Evolutionary conservation across 805 yeast genomes (phyloP).

Genomic region (Starmera caribaea): DNA sequence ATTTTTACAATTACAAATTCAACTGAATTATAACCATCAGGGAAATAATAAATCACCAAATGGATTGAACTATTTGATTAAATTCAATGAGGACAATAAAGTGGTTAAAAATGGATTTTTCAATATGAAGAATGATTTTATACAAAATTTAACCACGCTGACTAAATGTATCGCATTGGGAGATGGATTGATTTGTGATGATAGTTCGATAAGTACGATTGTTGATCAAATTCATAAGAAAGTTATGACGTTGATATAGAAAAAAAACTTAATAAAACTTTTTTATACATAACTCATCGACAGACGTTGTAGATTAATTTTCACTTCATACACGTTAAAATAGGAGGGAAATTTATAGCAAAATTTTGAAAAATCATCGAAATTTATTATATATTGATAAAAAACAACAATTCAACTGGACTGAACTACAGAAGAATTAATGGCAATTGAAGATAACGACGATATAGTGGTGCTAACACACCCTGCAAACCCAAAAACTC

Average conservation of each 20-base stretch:
- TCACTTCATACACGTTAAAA: no score
- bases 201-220: neutral
- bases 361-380: no score
- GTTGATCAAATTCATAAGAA: neutral
- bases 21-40: neutral
- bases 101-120: neutral
- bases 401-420: no score
- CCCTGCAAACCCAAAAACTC: conserved; percentile 40
- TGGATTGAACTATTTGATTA: neutral
- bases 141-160: neutral
- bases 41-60: no score
- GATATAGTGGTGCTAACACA: conserved; percentile 51
- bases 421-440: conserved; percentile 16
- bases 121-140: neutral
- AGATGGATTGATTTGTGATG: conserved; percentile 2
- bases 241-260: neutral
- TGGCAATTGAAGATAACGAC: conserved; percentile 63
- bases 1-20: neutral
- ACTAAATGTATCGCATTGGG: neutral
- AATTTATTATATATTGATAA: no score
- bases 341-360: no score
- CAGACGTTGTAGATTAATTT: no score
- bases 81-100: neutral
- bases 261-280: neutral
- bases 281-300: no score